Percentiles rank a stretch among this genome's conserved stretches.
phyloP scores from a whole-genome alignment of 345 rosid genomes.

The Eucalyptus albens region DNA sequence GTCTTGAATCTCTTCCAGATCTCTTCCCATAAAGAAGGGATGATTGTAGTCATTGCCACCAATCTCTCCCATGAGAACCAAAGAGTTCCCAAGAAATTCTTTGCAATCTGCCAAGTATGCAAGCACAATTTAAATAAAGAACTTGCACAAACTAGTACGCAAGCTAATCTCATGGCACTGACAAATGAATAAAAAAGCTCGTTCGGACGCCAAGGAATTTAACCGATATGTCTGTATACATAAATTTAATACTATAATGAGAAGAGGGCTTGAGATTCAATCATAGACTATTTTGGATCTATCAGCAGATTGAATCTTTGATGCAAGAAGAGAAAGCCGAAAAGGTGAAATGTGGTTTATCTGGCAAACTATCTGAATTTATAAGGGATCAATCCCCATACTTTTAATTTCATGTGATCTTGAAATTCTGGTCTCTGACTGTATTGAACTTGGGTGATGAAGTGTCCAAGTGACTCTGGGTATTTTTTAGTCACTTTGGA shows the following conservation, averaged over 20 bases:
- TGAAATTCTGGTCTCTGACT: background rate
- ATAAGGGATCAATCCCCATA: background rate
- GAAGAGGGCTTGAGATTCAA: background rate
- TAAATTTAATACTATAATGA: background rate
- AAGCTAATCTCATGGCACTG: background rate
- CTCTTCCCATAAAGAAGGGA: slow-evolving; percentile 5
- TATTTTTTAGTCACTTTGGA: background rate
- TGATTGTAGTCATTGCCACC: slow-evolving; percentile 42
- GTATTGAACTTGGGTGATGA: background rate
- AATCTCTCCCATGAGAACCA: slow-evolving; percentile 44
- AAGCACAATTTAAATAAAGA: background rate
- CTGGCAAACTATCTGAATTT: background rate
- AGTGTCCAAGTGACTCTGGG: background rate
- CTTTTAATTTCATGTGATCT: background rate
- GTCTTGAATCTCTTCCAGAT: background rate
- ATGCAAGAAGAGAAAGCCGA: background rate
- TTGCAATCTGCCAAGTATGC: slow-evolving; percentile 13
- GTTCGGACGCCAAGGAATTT: background rate
- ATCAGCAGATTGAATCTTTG: background rate
- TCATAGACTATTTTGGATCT: background rate
- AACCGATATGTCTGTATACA: too few relatives aligned
- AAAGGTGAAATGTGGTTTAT: background rate
- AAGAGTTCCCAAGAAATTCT: slow-evolving; percentile 7
- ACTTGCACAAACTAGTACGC: background rate
- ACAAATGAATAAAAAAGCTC: background rate